Percentiles rank a stretch among this genome's conserved stretches.
These are phyloP conservation scores for Magnaporthiopsis incrustans DNA, from an alignment of 2,329 filamentous ascomycete genomes.

Conservation along the genomic window DNA sequence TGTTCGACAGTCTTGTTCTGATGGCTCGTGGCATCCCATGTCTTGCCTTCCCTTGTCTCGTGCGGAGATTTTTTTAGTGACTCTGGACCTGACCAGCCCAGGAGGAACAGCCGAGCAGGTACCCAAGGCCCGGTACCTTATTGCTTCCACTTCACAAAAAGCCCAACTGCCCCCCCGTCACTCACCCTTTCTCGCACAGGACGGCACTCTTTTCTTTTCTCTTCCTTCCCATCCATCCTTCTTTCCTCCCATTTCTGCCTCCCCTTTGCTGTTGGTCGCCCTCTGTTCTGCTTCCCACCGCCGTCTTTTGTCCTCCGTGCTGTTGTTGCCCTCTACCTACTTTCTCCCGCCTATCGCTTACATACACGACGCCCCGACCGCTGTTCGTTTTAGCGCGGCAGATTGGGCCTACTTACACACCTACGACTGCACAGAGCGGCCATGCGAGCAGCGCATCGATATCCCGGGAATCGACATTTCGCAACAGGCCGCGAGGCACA, in stretches of 20 bases:
- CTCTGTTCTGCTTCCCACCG: slow-evolving; percentile 3
- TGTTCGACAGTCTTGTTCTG: neutral
- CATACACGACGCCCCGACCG: neutral
- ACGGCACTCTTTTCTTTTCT: slow-evolving; percentile 14
- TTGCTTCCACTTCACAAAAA: slow-evolving; percentile 16
- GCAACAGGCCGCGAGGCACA: neutral
- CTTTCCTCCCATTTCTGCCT: slow-evolving; percentile 7
- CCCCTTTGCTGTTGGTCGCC: neutral
- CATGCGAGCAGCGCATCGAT: neutral
- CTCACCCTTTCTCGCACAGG: slow-evolving; percentile 20
- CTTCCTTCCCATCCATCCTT: slow-evolving; percentile 11
- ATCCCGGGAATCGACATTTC: neutral
- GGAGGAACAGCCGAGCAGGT: slow-evolving; percentile 8
- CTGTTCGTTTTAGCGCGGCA: neutral
- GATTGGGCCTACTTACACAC: neutral
- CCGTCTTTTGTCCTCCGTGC: neutral
- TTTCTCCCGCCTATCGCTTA: slow-evolving; percentile 5
- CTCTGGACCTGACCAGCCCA: slow-evolving; percentile 15
- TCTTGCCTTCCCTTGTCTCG: neutral
- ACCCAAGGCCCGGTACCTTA: slow-evolving; percentile 16
- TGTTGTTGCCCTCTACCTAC: neutral
- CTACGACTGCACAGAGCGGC: neutral
- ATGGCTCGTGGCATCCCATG: slow-evolving; percentile 1
- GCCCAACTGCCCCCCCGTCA: slow-evolving; percentile 23
- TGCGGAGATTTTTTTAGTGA: slow-evolving; percentile 10